Conservation (phyloP, 78 protist genomes). For the Dictyostelium citrinum region DNA sequence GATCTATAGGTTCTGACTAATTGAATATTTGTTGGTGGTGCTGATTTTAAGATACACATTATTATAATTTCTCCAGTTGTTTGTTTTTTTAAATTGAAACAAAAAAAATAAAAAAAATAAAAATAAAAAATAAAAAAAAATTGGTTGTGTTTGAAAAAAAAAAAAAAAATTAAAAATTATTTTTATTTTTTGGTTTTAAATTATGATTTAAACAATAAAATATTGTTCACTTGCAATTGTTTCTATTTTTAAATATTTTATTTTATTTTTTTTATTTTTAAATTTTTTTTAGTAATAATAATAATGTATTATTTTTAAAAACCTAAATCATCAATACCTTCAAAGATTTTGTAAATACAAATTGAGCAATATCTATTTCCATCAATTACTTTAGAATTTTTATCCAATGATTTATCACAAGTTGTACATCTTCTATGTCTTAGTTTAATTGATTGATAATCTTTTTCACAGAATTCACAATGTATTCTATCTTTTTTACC, state of each 20-base stretch:
- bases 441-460: slow-evolving; percentile 46
- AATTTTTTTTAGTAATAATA: background rate
- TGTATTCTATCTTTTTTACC: slow-evolving; percentile 61
- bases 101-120: background rate
- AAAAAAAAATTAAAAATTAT: too few relatives aligned
- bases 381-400: slow-evolving; percentile 12
- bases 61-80: background rate
- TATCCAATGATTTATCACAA: slow-evolving; percentile 41
- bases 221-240: too few relatives aligned
- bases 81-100: background rate
- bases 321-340: slow-evolving; percentile 49
- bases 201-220: too few relatives aligned
- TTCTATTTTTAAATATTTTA: too few relatives aligned
- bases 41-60: background rate
- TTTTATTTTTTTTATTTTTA: background rate
- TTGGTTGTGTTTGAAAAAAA: too few relatives aligned
- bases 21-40: background rate
- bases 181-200: too few relatives aligned
- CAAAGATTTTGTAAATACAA: slow-evolving; percentile 38
- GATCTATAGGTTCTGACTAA: slow-evolving; percentile 11
- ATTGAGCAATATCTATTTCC: slow-evolving; percentile 43
- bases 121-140: background rate
- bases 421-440: slow-evolving; percentile 48
- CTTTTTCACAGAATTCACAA: slow-evolving; percentile 62
- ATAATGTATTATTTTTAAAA: background rate